Evolutionary conservation across 495 filamentous ascomycete genomes (phyloP).

Genomic region (Penicillium dipodomyicola): DNA sequence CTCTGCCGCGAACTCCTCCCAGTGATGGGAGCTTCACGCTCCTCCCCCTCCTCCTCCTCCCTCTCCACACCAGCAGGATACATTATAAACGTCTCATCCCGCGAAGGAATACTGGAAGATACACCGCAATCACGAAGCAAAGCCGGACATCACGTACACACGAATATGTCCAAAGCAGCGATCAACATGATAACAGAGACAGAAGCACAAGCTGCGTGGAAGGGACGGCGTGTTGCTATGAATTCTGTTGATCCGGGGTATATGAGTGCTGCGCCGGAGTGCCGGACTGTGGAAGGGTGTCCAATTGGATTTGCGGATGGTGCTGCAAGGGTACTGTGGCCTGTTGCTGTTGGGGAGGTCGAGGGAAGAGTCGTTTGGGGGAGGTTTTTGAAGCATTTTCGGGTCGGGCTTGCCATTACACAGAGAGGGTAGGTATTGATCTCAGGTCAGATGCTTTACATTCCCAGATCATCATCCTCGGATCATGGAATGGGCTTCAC

Average conservation of each 20-base stretch:
- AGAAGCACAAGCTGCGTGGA: constrained; percentile 38
- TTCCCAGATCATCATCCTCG: constrained; percentile 21
- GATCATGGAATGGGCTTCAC: constrained; percentile 13
- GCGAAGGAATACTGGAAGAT: constrained; percentile 44
- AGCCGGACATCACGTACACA: constrained; percentile 45
- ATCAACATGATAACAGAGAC: constrained; percentile 52
- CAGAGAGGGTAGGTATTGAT: neutral
- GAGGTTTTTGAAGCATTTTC: constrained; percentile 49
- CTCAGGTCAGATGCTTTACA: constrained; percentile 13
- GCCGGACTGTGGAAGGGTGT: constrained; percentile 22
- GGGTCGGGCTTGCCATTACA: constrained; percentile 4
- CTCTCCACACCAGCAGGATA: too few relatives aligned
- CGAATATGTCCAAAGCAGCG: constrained; percentile 52
- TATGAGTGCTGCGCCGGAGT: constrained; percentile 48
- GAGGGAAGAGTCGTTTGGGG: constrained; percentile 37
- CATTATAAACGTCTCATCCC: constrained; percentile 42
- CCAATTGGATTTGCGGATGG: constrained; percentile 52
- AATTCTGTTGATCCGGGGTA: constrained; percentile 52
- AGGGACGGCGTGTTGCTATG: constrained; percentile 36
- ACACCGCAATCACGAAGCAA: constrained; percentile 26
- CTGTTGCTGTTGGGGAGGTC: constrained; percentile 42
- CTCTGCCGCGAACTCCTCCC: constrained; percentile 39
- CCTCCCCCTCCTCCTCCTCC: too few relatives aligned
- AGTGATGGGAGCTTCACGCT: too few relatives aligned
- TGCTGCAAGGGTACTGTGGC: constrained; percentile 46